phyloP scores from a whole-genome alignment of 2,329 filamentous ascomycete species.

The Diaporthe sp. region DNA sequence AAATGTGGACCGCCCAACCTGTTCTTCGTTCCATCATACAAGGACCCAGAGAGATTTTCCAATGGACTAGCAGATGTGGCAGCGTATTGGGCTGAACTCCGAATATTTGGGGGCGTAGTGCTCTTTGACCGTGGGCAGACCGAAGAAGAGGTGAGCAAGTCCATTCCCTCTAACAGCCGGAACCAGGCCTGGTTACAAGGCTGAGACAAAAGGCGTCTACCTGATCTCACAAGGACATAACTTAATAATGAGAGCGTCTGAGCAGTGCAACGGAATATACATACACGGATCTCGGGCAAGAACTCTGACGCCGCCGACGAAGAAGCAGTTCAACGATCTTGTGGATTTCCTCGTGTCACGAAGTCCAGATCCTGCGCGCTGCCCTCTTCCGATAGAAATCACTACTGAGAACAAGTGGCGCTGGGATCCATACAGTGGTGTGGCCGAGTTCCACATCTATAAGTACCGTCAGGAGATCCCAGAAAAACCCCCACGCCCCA shows the following conservation, averaged over 20 bases:
- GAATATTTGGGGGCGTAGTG: slow-evolving; percentile 10
- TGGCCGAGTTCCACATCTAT: neutral
- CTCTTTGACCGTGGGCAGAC: slow-evolving; percentile 8
- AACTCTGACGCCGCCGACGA: neutral
- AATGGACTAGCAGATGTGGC: neutral
- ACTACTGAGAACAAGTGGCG: slow-evolving; percentile 2
- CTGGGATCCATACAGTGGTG: neutral
- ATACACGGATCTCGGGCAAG: neutral
- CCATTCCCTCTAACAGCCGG: neutral
- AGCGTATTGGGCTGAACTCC: neutral
- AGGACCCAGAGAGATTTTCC: neutral
- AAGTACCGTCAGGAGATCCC: neutral
- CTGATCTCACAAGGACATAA: neutral
- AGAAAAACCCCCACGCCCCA: neutral
- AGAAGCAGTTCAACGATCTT: neutral
- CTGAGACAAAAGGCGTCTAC: no score
- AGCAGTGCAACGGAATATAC: slow-evolving; percentile 4
- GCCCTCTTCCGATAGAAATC: neutral
- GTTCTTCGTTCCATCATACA: neutral
- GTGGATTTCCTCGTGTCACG: neutral
- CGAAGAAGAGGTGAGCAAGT: slow-evolving; percentile 1
- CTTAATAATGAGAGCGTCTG: neutral
- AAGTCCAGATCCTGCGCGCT: neutral
- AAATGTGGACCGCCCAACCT: neutral
- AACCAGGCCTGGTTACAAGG: neutral